Percentiles rank a stretch among this genome's conserved stretches.
These are phyloP conservation scores for Lycium barbarum DNA, from an alignment of 257 asterid species.

Conservation along the genomic window DNA sequence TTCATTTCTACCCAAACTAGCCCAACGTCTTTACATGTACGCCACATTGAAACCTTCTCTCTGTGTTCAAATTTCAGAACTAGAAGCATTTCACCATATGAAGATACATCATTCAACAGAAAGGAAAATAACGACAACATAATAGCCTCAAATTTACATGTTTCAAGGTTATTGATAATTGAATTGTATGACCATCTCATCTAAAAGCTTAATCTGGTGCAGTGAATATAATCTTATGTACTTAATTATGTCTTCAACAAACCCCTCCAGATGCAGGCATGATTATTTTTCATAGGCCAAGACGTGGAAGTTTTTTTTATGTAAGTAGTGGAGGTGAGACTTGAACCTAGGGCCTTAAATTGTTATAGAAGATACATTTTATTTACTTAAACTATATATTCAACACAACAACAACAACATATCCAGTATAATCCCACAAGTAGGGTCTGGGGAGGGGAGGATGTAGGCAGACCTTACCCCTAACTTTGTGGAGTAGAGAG, in stretches of 20 bases:
- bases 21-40: background rate
- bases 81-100: conserved; percentile 14
- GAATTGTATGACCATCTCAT: background rate
- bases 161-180: background rate
- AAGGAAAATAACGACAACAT: background rate
- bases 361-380: background rate
- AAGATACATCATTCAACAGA: background rate
- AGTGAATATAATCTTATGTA: background rate
- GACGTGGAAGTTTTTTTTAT: background rate
- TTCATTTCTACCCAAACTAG: background rate
- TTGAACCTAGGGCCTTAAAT: background rate
- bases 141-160: background rate
- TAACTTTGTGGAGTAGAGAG: too few species aligned
- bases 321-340: background rate
- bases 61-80: background rate
- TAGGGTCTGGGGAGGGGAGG: too few species aligned
- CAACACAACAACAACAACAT: too few species aligned
- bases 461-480: too few species aligned
- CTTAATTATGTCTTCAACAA: background rate
- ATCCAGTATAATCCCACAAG: too few species aligned
- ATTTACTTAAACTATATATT: background rate
- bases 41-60: background rate
- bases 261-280: background rate
- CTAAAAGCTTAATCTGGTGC: background rate
- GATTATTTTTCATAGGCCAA: background rate